Evolutionary conservation across 2,329 filamentous ascomycete genomes (phyloP).

Genomic region (Fusarium sp.): DNA sequence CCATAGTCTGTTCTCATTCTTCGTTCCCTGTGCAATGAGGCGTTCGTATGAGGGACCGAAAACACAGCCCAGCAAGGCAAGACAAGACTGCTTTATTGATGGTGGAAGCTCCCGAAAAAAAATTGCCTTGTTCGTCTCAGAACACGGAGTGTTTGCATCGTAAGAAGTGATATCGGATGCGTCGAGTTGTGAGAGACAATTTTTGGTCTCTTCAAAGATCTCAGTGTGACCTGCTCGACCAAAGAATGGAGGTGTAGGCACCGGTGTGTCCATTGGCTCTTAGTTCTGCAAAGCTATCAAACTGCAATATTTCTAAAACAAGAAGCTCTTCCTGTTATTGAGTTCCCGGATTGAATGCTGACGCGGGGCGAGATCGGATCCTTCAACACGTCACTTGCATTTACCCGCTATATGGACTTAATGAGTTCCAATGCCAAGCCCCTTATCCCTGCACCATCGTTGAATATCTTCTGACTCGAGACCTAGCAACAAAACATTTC

Average conservation of each 20-base stretch:
- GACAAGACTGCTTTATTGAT: neutral
- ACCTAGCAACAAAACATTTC: too few species aligned
- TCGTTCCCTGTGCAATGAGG: neutral
- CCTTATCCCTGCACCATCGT: neutral
- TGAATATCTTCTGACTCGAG: neutral
- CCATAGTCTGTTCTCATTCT: constrained; percentile 11
- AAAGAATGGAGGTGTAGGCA: neutral
- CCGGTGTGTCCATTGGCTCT: neutral
- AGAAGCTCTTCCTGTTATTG: too few species aligned
- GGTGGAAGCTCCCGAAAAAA: neutral
- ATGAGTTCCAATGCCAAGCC: neutral
- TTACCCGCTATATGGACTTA: neutral
- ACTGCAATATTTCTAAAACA: too few species aligned
- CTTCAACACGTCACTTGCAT: neutral
- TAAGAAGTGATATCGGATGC: neutral
- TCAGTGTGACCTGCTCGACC: constrained; percentile 2
- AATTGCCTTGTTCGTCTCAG: neutral
- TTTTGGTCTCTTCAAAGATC: constrained; percentile 15
- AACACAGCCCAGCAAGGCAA: neutral
- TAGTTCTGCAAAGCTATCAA: too few species aligned
- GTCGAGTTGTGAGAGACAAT: constrained; percentile 7
- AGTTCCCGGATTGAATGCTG: neutral
- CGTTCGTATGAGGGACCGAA: constrained; percentile 1
- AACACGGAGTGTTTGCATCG: neutral
- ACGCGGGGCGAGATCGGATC: neutral